Percentiles rank a stretch among this genome's conserved stretches.
phyloP scores from a whole-genome alignment of 1,139 yeast genomes.

The Pichia inconspicua region DNA sequence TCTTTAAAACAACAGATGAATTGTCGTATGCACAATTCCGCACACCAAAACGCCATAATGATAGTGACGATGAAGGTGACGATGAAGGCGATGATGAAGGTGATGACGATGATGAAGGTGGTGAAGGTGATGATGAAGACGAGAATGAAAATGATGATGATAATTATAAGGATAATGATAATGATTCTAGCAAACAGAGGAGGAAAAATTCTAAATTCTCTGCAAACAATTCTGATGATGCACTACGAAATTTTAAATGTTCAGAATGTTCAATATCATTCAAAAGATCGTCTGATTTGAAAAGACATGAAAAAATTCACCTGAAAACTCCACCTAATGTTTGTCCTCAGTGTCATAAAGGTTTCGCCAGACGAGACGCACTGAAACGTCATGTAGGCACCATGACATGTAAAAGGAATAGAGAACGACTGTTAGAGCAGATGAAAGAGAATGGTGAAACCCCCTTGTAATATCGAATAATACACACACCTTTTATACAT shows the following conservation, averaged over 20 bases:
- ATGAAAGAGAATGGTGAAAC: constrained; percentile 3
- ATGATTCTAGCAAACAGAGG: neutral
- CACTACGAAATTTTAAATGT: constrained; percentile 33
- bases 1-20: constrained; percentile 14
- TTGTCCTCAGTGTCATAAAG: constrained; percentile 69
- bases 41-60: neutral
- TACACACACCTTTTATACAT: neutral
- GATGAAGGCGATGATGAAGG: neutral
- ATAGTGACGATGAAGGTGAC: neutral
- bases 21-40: neutral
- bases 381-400: constrained; percentile 67
- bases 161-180: neutral
- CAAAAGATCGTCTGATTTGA: constrained; percentile 55
- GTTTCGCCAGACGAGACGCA: constrained; percentile 78
- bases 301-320: constrained; percentile 48
- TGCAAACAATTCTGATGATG: constrained; percentile 1
- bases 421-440: constrained; percentile 36
- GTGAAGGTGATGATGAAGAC: neutral
- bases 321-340: constrained; percentile 52
- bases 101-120: neutral
- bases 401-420: constrained; percentile 62
- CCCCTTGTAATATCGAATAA: neutral
- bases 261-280: constrained; percentile 47
- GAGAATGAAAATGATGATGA: neutral
- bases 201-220: neutral